These are phyloP conservation scores for Sclerotinia glacialis DNA, from an alignment of 2,329 filamentous ascomycete genomes.

Conservation along the genomic window DNA sequence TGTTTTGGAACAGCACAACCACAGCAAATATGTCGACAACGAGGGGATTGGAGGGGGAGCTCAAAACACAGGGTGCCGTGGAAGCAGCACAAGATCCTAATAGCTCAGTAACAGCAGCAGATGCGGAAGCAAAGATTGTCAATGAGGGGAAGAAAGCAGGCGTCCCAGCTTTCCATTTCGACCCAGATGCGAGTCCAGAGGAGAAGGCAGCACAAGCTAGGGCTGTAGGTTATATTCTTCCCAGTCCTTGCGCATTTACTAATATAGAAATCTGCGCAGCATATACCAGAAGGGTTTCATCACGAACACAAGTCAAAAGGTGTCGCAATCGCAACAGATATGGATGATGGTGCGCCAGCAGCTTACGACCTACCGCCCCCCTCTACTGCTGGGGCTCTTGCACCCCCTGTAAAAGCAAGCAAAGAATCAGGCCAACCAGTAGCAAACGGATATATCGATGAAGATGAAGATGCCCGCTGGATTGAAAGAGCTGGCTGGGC, in stretches of 20 bases:
- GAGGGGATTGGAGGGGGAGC: slow-evolving; percentile 50
- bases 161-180: slow-evolving; percentile 76
- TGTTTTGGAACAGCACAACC: slow-evolving; percentile 21
- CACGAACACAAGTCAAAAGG: slow-evolving; percentile 60
- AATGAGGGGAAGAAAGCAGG: slow-evolving; percentile 77
- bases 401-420: slow-evolving; percentile 47
- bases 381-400: slow-evolving; percentile 65
- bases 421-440: slow-evolving; percentile 48
- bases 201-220: slow-evolving; percentile 79
- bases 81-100: slow-evolving; percentile 73
- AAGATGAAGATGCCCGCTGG: slow-evolving; percentile 51
- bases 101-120: slow-evolving; percentile 63
- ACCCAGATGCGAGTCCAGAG: slow-evolving; percentile 78
- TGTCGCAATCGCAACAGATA: slow-evolving; percentile 73
- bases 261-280: slow-evolving; percentile 44
- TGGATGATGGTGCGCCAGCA: slow-evolving; percentile 65
- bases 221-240: slow-evolving; percentile 56
- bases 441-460: slow-evolving; percentile 44
- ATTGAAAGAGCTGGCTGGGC: slow-evolving; percentile 76
- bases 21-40: slow-evolving; percentile 31
- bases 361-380: slow-evolving; percentile 76
- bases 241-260: slow-evolving; percentile 5
- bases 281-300: slow-evolving; percentile 62
- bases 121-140: slow-evolving; percentile 71
- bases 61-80: slow-evolving; percentile 77